These are phyloP conservation scores for Flaveria floridana DNA, from an alignment of 140 eudicot species.

Conservation along the genomic window DNA sequence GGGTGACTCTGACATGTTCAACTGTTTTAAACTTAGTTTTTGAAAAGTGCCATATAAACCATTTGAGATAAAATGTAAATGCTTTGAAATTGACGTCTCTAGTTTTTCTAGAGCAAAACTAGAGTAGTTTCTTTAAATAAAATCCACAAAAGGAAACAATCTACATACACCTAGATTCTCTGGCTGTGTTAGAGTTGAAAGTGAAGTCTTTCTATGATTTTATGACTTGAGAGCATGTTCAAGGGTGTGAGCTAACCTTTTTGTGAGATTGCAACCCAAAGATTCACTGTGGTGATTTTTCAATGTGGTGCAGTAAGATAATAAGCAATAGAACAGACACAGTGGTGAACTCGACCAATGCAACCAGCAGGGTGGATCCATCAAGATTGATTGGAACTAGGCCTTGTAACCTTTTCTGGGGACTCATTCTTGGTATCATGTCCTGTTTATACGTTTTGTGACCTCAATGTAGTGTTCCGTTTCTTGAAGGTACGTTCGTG, in stretches of 20 bases:
- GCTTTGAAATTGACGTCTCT: not conserved
- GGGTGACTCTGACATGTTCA: not conserved
- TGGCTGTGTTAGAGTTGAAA: not conserved
- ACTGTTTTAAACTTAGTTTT: not conserved
- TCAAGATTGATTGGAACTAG: constrained; percentile 38
- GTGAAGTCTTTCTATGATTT: not conserved
- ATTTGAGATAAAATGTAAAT: not conserved
- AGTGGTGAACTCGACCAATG: constrained; percentile 66
- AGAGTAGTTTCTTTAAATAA: not conserved
- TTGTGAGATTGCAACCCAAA: not conserved
- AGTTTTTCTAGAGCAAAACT: not conserved
- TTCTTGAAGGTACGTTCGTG: constrained; percentile 26
- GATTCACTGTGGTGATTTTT: constrained; percentile 7
- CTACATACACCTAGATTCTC: not conserved
- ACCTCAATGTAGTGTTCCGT: constrained; percentile 26
- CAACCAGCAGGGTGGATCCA: constrained; percentile 49
- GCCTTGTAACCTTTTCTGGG: constrained; percentile 30
- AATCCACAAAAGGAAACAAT: not conserved
- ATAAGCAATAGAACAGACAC: constrained; percentile 55
- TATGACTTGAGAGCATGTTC: not conserved
- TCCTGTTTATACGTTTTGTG: constrained; percentile 43
- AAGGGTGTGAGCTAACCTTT: not conserved
- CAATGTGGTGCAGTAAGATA: constrained; percentile 60
- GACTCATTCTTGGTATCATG: constrained; percentile 33
- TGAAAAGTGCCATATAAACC: not conserved